A percentile compares a stretch with the other conserved stretches of the same genome.
phyloP scores from a whole-genome alignment of 257 asterid genomes.

The Euphrasia confusa region DNA sequence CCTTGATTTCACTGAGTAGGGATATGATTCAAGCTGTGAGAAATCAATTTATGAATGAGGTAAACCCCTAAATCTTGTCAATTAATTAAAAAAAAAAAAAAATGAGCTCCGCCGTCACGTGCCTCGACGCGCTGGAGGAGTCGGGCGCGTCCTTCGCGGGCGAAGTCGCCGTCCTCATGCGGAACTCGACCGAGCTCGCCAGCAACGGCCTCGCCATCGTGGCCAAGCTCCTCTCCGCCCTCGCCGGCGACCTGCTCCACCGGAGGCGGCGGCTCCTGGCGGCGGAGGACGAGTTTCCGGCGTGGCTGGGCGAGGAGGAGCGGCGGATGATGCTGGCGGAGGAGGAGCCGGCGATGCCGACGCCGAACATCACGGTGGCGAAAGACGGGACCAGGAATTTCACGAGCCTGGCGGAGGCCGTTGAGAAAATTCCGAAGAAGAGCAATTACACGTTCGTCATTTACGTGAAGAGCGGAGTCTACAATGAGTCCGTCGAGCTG shows the following conservation, averaged over 20 bases:
- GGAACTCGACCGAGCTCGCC: conserved; percentile 52
- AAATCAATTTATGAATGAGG: too few relatives aligned
- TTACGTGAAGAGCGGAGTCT: conserved; percentile 51
- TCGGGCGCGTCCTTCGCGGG: conserved; percentile 37
- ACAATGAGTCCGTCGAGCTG: conserved; percentile 54
- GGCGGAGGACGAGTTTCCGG: conserved; percentile 37
- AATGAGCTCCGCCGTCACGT: conserved; percentile 60
- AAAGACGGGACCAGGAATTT: conserved; percentile 50
- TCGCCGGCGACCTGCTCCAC: conserved; percentile 39
- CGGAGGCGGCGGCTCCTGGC: conserved; percentile 32
- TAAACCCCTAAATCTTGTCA: too few relatives aligned
- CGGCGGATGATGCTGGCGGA: conserved; percentile 37
- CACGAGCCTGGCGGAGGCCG: conserved; percentile 44
- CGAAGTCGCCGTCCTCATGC: conserved; percentile 36
- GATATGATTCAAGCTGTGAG: too few relatives aligned
- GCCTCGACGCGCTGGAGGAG: conserved; percentile 57
- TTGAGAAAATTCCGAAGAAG: conserved; percentile 53
- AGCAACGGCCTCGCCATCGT: conserved; percentile 44
- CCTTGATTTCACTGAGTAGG: too few relatives aligned
- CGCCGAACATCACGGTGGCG: conserved; percentile 60
- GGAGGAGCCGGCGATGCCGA: conserved; percentile 35
- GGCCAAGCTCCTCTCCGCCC: conserved; percentile 33
- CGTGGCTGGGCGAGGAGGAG: conserved; percentile 51
- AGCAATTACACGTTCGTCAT: conserved; percentile 48
- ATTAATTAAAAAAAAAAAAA: too few relatives aligned